Base-by-base conservation (phyloP, 2,329 filamentous ascomycete species). In the Dendryphion nanum region DNA sequence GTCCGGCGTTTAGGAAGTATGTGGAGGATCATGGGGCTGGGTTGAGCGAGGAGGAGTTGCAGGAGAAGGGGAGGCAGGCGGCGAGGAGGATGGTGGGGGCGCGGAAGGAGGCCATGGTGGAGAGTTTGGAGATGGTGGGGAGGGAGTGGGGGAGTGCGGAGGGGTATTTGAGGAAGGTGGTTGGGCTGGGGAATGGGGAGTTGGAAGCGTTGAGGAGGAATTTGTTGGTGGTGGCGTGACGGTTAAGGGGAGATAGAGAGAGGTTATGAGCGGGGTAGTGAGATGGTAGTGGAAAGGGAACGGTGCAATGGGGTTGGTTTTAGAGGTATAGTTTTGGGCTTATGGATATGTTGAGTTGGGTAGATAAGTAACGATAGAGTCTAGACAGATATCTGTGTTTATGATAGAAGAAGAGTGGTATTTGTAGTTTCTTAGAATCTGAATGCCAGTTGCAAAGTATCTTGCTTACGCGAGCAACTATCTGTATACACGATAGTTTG, bases 91-190 rank as follows among this genome's bases (percentile, higher is more conserved):
- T 67, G 61, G 34, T 61, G 7, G 61, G 64, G 6, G 64, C 64
- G 16, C 62, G 59, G 58, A 63, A 64, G 44, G 76, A 72, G 53
- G 78, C 73, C 51, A 80, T 81, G 72, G 34, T 69, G 13, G 66
- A 61, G 4, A 70, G 69, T 28, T 48, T 81, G 37, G 62, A 72
- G 34, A 75, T 80, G 69, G 67, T 89, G 32, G 69, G 76, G 33
- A 63, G 70, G 18, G 72, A 75, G 43, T 85, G 80, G 64, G 83
- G 82, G 3, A 77, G 82, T 2, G 73, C 78, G 2, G 82, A 87
- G 57, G 64, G 65, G 12, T 89, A 86, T 63, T 68, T 87, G 46
- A 66, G 70, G 38, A 67, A 76, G 12, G 63, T 76, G 20, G 82
- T 82, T 53, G 74, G 80, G 10, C 57, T 89, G 23, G 73, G 69